Base-by-base conservation (phyloP, 2,329 filamentous ascomycete genomes). In the Trichoderma endophyticum region DNA sequence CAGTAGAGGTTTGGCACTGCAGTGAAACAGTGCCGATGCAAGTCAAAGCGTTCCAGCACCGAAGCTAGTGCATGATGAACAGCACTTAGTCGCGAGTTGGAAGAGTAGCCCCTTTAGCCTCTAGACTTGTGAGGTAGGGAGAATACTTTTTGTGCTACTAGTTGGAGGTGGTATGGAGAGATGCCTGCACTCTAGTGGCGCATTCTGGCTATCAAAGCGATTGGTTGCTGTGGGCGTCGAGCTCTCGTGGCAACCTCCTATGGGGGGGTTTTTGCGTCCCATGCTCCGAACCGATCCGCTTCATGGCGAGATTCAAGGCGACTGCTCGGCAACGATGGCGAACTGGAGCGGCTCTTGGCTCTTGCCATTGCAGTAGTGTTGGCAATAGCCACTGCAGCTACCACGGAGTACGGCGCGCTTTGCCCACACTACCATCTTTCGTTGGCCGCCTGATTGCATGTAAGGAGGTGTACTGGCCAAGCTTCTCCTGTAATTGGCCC, bases 241-340 rank as follows among this genome's bases (percentile, higher is more conserved):
- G 66, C 57, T 61, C 56, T 61, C 66, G 66, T 69, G 66, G 66
- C 66, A 69, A n/a, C 14, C 39, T 69, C 57, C 21, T 36, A 59
- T 67, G 64, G 54, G 64, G 51, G 54, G 18, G 6, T 32, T 48
- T 15, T 61, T 69, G 56, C 56, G 39, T 60, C 66, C 61, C 28
- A 14, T 24, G 11, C 21, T 60, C n/a, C 28, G 36, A 59, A 30
- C 57, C 66, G 60, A 61, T 62, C 21, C 11, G 28, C 11, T 34
- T 51, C 57, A 36, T 51, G 39, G 21, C 57, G 36, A 34, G 66
- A 51, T 62, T 54, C 26, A 59, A 36, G 39, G 39, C 66, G 57
- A 62, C 57, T 61, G 30, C 6, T 51, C 66, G 57, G 65, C n/a
- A 48, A 9, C 65, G 34, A 60, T 59, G 34, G 66, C 66, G 56